Base-by-base conservation (phyloP, 139 green algal genomes). In the Chlamydomonas eustigma region DNA sequence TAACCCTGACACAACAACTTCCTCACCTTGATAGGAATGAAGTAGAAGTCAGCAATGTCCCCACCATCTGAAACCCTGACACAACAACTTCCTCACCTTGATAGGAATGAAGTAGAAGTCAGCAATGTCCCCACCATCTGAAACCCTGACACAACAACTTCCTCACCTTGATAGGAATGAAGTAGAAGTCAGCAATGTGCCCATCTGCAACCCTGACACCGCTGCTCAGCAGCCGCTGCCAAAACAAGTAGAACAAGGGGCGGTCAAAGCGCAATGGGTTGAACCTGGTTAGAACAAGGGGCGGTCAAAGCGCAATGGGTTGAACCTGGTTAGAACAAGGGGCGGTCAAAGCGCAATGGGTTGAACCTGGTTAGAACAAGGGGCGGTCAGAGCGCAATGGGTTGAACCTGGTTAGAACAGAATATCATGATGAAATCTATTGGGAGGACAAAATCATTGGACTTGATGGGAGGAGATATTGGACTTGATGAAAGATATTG, bases 91-190 rank as follows among this genome's bases (percentile, higher is more conserved):
- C 0, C 65, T n/a, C 76, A 67, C 78, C 39, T 76, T 76, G 25
- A 83, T 39, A 2, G 79, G 79, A 0, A 84, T 32, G 39, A 73
- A 76, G 79, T 76, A 84, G 33, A 66, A 80, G 69, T 84, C 79
- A 3, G 79, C 79, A n/a, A n/a, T n/a, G 28, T 30, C 12, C 32
- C 78, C 74, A 1, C 79, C 79, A 24, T 84, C 79, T 24, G 68
- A 52, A 28, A 73, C 35, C n/a, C n/a, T n/a, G n/a, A n/a, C 36
- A 39, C 50, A 78, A 58, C 12, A 12, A 58, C 75, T 35, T 34
- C 0, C 65, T n/a, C 76, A 67, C 78, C 39, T 76, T 76, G 25
- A 83, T 39, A 2, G 79, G 79, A 0, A 84, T 32, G 39, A 73
- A 76, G 79, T 76, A 84, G 33, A 66, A 80, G 69, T 84, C 79